phyloP scores from a whole-genome alignment of 257 asterid species.

The Solanum dulcamara region DNA sequence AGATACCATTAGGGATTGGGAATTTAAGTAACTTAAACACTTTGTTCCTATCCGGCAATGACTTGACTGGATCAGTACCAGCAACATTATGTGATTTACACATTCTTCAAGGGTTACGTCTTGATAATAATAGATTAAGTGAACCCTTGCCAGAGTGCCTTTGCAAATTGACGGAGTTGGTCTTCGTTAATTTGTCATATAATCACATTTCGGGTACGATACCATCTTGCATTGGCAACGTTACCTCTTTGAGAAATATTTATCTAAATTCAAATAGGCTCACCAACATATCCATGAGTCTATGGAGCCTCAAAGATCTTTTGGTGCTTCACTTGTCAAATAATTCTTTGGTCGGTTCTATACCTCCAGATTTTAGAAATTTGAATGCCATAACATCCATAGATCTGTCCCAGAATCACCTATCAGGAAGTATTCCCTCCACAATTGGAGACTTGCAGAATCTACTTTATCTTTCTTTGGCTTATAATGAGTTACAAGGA shows the following conservation, averaged over 20 bases:
- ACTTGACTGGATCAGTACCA: constrained; percentile 17
- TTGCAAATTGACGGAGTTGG: constrained; percentile 8
- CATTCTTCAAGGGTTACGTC: constrained; percentile 6
- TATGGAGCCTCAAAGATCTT: constrained; percentile 20
- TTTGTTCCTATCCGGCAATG: constrained; percentile 2
- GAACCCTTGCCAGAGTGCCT: constrained; percentile 12
- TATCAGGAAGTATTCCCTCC: constrained; percentile 16
- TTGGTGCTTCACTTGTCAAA: constrained; percentile 14
- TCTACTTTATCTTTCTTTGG: constrained; percentile 16
- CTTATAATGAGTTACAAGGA: constrained; percentile 25
- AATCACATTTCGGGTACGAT: constrained; percentile 16
- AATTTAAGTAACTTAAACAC: constrained; percentile 20
- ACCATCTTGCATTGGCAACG: constrained; percentile 20
- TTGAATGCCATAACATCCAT: constrained; percentile 2
- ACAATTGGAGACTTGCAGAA: constrained; percentile 9
- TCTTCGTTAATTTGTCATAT: background rate
- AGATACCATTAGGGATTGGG: constrained; percentile 20
- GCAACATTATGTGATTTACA: constrained; percentile 3
- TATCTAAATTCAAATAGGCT: constrained; percentile 12
- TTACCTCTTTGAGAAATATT: constrained; percentile 5
- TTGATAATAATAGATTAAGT: constrained; percentile 2
- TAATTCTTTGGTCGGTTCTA: constrained; percentile 18
- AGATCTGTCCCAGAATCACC: constrained; percentile 16
- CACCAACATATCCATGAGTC: constrained; percentile 14
- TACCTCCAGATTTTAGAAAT: constrained; percentile 13